Base-by-base conservation (phyloP, 352 stramenopile species). In the Plasmopara viticola region DNA sequence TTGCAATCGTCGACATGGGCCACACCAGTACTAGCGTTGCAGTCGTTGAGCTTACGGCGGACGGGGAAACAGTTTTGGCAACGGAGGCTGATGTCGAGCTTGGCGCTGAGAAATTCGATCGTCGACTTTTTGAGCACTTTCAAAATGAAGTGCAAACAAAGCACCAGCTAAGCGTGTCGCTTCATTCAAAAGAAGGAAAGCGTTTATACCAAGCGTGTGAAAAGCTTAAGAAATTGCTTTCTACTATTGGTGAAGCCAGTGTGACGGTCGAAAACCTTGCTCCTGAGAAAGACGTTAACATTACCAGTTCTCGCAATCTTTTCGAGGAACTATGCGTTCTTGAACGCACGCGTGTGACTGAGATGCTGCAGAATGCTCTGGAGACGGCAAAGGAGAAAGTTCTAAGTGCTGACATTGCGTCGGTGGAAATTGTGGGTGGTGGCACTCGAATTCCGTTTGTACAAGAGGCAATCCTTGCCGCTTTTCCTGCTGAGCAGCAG, bases 191-290 rank as follows among this genome's bases (percentile, higher is more conserved):
- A 51, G 71, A 84, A 40, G 85, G 85, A 37, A 84, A 92, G 41
- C 86, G 90, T 28, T 72, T 97, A 34, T 79, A 95, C n/a, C 68
- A 85, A 45, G 79, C 82, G 29, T 95, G 83, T 57, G 76, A 91
- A 52, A 82, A 85, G 52, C 77, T 97, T 30, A 92, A 95, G 60
- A 94, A 95, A 58, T 60, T 97, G 43, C 66, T 97, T 29, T 95
- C 83, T 28, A 94, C 85, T 13, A 94, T 95, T 46, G 70, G 65
- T 31, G 72, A 87, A 18, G 86, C 87, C 30, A 72, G 67, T 25
- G 78, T 93, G 20, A 87, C 72, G 2, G 81, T 94, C 28, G 87
- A 96, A 48, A 93, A 93, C 58, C 64, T 96, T 39, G 70, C 74
- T 6, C 76, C 78, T 15, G 84, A 93, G 60, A 71, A 78, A 46